These are phyloP conservation scores for Achaetomiella virescens DNA, from an alignment of 495 filamentous ascomycete genomes.

Conservation along the genomic window DNA sequence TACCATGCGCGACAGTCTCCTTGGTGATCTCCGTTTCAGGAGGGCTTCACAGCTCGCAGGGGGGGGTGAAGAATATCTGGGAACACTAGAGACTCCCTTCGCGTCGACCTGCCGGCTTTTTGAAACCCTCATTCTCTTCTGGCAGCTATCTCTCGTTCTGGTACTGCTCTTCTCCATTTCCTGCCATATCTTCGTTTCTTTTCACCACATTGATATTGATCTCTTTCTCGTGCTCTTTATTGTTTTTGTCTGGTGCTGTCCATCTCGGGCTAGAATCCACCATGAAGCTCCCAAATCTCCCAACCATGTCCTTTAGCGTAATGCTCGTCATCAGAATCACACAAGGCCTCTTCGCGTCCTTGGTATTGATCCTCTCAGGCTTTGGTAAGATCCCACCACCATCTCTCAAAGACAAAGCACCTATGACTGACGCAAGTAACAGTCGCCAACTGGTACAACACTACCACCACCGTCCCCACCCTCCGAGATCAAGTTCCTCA, in stretches of 20 bases:
- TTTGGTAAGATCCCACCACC: constrained; percentile 52
- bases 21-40: constrained; percentile 18
- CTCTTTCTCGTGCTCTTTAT: not conserved
- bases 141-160: constrained; percentile 1
- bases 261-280: not conserved
- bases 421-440: not conserved
- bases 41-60: not conserved
- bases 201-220: not conserved
- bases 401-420: constrained; percentile 16
- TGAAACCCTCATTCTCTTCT: not conserved
- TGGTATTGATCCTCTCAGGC: constrained; percentile 60
- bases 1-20: not conserved
- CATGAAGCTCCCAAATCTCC: constrained; percentile 10
- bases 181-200: constrained; percentile 1
- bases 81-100: not conserved
- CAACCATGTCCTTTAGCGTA: constrained; percentile 19
- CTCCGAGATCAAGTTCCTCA: constrained; percentile 64
- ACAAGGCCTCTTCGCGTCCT: constrained; percentile 59
- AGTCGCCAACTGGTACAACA: constrained; percentile 51
- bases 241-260: not conserved
- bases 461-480: constrained; percentile 36
- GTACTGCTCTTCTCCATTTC: not conserved
- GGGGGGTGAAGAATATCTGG: not conserved
- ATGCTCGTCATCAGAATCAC: constrained; percentile 31
- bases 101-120: not conserved